Base-by-base conservation (phyloP, 1,139 yeast genomes). In the Pichia sp. region DNA sequence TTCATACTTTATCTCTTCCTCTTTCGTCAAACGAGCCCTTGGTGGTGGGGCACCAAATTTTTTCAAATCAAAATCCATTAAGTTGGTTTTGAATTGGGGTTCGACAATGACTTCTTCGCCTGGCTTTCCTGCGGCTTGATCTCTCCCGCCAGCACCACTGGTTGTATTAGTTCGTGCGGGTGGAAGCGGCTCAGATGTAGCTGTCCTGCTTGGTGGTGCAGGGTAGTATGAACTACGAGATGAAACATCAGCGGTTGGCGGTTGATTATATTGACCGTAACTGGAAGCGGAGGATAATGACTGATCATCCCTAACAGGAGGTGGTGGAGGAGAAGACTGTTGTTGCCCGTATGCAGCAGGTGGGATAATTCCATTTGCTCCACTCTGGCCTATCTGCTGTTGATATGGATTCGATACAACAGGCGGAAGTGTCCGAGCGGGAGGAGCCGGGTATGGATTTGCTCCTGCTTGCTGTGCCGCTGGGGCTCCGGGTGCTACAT, bases 21-120 rank as follows among this genome's bases (percentile, higher is more conserved):
- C 64, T 15, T 50, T 56, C 10, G 59, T 58, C 38, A 62, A 54
- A 50, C 60, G 62, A 1, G 69, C 66, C 46, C 59, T 67, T 13
- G 72, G 71, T 8, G 71, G 72, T 2, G 71, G 70, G 2, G 73
- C 67, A 5, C 72, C 75, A 57, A 62, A 67, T 23, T 66, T 67
- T 44, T 60, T 59, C 13, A 67, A 53, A 57, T 70, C 72, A 48
- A 71, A 64, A 2, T 69, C 70, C 66, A 68, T 59, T 30, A 67
- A 52, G 41, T 65, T 65, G 0, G 60, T 62, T 45, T 64, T 64
- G 53, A 66, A 66, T 49, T 60, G 62, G 2, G 70, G 68, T 42
- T 63, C 69, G 6, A 54, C 57, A 32, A 61, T 59, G 3, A 54
- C 50, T 38, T 64, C 67, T 45, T 59, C 58, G 40, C 47, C 52